Percentiles rank a stretch among this genome's conserved stretches.
These are phyloP conservation scores for Didymella segeticola DNA, from an alignment of 2,329 filamentous ascomycete species.

Conservation along the genomic window DNA sequence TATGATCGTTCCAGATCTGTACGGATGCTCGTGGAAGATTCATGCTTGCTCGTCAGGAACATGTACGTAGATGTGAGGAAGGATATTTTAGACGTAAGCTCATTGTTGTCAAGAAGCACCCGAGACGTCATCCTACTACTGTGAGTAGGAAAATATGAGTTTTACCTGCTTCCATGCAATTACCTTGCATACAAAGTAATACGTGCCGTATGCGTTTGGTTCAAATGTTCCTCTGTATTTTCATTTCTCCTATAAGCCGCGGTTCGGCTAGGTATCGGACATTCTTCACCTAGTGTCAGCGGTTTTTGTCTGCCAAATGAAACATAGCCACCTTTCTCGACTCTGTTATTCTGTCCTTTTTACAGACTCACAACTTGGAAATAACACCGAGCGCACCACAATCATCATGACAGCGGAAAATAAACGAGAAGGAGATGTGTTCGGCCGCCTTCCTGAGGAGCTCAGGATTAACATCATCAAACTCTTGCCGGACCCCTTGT, in stretches of 20 bases:
- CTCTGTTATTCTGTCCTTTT: constrained; percentile 4
- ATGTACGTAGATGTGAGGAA: too few relatives aligned
- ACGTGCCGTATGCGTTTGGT: too few relatives aligned
- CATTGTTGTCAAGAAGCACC: too few relatives aligned
- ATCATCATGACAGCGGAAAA: constrained; percentile 2
- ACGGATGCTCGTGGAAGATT: too few relatives aligned
- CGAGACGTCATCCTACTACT: too few relatives aligned
- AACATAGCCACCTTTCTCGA: not conserved
- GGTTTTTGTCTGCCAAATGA: not conserved
- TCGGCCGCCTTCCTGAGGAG: constrained; percentile 12
- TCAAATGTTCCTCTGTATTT: not conserved
- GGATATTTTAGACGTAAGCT: too few relatives aligned
- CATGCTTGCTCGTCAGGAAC: too few relatives aligned
- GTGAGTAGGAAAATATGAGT: too few relatives aligned
- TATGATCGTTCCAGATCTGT: too few relatives aligned
- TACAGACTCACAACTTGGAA: not conserved
- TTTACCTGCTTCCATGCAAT: too few relatives aligned
- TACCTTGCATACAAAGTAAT: too few relatives aligned
- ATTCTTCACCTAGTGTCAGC: not conserved
- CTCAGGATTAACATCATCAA: constrained; percentile 13
- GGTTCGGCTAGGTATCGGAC: not conserved
- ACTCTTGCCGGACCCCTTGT: constrained; percentile 8
- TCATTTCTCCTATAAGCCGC: not conserved
- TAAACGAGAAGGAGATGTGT: constrained; percentile 8
- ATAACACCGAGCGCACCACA: not conserved